Evolutionary conservation across 371 early-diverging fungal species (phyloP), one percentile per base, ranked within the genome.

Genomic region (Haplosporangium sp.): DNA sequence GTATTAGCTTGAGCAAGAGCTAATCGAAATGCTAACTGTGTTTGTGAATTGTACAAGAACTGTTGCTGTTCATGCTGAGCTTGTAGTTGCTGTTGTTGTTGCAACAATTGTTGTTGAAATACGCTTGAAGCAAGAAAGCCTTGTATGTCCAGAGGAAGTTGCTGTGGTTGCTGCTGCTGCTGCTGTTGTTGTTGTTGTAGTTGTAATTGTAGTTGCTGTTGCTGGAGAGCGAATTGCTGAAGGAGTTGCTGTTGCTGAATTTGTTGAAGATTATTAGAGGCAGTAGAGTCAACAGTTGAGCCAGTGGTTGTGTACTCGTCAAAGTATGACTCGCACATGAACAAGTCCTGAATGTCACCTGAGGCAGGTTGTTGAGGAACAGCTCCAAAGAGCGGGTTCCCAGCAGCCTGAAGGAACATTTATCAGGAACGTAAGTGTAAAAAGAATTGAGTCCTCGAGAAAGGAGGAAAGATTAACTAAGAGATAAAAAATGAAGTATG

Each of bases 301-400:
- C 72, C 75, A 8, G 77, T 73, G 17, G 65, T 76, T 7, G 83
- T 76, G 68, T 76, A 82, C 68, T 82, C 76, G 71, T 82, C 83
- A 67, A 82, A 82, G 71, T 72, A 82, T 1, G 83, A 73, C 71
- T 82, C 83, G 62, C 71, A 82, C 77, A 82, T 76, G 66, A 82
- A 77, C 15, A 82, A 69, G 65, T 82, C 83, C 67, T 82, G 76
- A 50, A 82, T 66, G 19, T 82, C 83, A 35, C 39, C 55, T 57
- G 81, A 61, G 39, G 74, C 53, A 11, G 70, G 66, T 50, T 65
- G 73, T 38, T 67, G 74, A 10, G 78, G 69, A 2, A 27, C 27
- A 27, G 74, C 67, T n/a, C 63, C 70, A 13, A 79, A 65, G 62
- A 79, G 75, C 52, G 81, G 72, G 57, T 71, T 79, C 47, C 72